A percentile compares a stretch with the other conserved stretches of the same genome.
Conservation (phyloP, 345 rosid genomes). For the Limnanthes douglasii region DNA sequence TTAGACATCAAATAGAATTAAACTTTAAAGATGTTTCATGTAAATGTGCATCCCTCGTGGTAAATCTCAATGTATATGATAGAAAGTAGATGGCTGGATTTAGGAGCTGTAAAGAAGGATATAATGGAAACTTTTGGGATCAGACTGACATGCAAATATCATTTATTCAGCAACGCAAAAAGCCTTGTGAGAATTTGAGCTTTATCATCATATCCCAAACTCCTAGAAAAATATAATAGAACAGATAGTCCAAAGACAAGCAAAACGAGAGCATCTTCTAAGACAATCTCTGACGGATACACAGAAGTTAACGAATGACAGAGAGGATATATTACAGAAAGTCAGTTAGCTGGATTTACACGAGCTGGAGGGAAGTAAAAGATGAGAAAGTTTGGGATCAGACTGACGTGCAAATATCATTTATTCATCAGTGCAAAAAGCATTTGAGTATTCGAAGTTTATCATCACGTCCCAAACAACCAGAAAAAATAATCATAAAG, state of each 20-base stretch:
- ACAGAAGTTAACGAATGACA: too few relatives aligned
- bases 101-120: not conserved
- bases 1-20: not conserved
- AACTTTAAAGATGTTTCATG: not conserved
- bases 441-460: slow-evolving; percentile 12
- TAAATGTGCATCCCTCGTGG: too few relatives aligned
- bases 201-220: slow-evolving; percentile 13
- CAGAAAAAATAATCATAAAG: too few relatives aligned
- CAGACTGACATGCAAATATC: slow-evolving; percentile 33
- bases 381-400: slow-evolving; percentile 16
- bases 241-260: not conserved
- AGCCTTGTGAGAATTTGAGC: slow-evolving; percentile 7
- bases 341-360: too few relatives aligned
- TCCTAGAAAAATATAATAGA: not conserved
- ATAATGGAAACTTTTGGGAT: slow-evolving; percentile 7
- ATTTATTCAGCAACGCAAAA: slow-evolving; percentile 12
- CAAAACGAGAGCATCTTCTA: not conserved
- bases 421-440: slow-evolving; percentile 14
- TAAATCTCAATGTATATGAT: too few relatives aligned
- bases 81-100: too few relatives aligned
- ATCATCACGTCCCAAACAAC: slow-evolving; percentile 17
- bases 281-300: too few relatives aligned
- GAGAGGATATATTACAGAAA: too few relatives aligned
- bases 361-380: too few relatives aligned
- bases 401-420: slow-evolving; percentile 41